phyloP scores from a whole-genome alignment of 1,284 basidiomycete species.

The Coriolopsis trogii region DNA sequence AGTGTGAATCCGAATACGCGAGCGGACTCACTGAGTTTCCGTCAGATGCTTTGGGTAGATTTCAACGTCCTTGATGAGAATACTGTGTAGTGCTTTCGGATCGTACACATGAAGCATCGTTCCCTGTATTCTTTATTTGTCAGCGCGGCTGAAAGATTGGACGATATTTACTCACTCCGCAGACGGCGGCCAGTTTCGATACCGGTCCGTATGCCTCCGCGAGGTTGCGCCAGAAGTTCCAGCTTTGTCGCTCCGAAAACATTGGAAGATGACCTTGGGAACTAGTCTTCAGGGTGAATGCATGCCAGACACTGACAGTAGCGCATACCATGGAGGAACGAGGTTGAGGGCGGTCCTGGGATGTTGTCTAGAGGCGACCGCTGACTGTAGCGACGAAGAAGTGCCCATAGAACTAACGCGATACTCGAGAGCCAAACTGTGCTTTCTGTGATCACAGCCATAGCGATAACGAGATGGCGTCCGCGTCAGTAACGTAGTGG shows the following conservation, averaged over 20 bases:
- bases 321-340: neutral
- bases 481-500: no score
- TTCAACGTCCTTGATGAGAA: conserved; percentile 41
- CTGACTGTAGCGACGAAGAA: neutral
- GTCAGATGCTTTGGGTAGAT: conserved; percentile 4
- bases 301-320: no score
- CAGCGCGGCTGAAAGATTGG: neutral
- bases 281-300: no score
- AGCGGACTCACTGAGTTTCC: neutral
- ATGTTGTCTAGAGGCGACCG: neutral
- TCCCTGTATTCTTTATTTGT: neutral
- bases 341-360: neutral
- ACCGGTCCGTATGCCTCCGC: neutral
- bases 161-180: neutral
- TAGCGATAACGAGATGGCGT: no score
- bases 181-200: neutral
- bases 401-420: neutral
- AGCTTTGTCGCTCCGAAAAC: neutral
- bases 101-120: conserved; percentile 20
- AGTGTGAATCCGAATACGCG: neutral
- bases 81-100: conserved; percentile 41
- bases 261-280: no score
- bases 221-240: neutral
- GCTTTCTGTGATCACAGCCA: no score
- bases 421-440: no score